Evolutionary conservation across 768 basidiomycete species (phyloP).

Genomic region (Phaeolepiota aurea): DNA sequence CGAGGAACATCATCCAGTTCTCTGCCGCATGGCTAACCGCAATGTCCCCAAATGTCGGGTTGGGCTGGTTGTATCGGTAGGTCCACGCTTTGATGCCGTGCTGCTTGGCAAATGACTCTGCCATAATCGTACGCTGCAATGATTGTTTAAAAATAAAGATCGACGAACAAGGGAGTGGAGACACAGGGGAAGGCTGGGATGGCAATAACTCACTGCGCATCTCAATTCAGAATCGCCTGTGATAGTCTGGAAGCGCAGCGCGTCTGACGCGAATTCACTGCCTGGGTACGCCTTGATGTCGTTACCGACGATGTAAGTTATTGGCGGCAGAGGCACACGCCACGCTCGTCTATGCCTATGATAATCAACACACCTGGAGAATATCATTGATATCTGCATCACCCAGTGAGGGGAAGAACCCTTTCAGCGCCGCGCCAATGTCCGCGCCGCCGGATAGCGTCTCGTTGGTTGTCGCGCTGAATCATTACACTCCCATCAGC

Average conservation of each 20-base stretch:
- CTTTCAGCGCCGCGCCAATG: slow-evolving; percentile 25
- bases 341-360: not conserved
- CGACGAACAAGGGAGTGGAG: too few relatives aligned
- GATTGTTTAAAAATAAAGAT: too few relatives aligned
- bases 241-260: slow-evolving; percentile 32
- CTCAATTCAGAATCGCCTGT: slow-evolving; percentile 42
- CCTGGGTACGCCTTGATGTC: slow-evolving; percentile 29
- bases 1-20: slow-evolving; percentile 64
- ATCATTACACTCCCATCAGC: too few relatives aligned
- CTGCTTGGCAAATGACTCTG: slow-evolving; percentile 26
- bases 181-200: not conserved
- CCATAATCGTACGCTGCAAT: slow-evolving; percentile 42
- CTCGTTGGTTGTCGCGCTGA: slow-evolving; percentile 50
- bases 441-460: slow-evolving; percentile 35
- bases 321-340: too few relatives aligned
- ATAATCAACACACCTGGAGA: slow-evolving; percentile 15
- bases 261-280: slow-evolving; percentile 30
- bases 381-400: slow-evolving; percentile 28
- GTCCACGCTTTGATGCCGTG: slow-evolving; percentile 36
- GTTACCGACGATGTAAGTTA: slow-evolving; percentile 1
- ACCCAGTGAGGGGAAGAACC: slow-evolving; percentile 37
- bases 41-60: slow-evolving; percentile 28
- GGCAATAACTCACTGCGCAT: slow-evolving; percentile 47
- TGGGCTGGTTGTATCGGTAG: slow-evolving; percentile 52
- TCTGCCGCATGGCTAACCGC: slow-evolving; percentile 45